Percentiles rank a stretch among this genome's conserved stretches.
Conservation (phyloP, 345 rosid species). For the Barbarea vulgaris region DNA sequence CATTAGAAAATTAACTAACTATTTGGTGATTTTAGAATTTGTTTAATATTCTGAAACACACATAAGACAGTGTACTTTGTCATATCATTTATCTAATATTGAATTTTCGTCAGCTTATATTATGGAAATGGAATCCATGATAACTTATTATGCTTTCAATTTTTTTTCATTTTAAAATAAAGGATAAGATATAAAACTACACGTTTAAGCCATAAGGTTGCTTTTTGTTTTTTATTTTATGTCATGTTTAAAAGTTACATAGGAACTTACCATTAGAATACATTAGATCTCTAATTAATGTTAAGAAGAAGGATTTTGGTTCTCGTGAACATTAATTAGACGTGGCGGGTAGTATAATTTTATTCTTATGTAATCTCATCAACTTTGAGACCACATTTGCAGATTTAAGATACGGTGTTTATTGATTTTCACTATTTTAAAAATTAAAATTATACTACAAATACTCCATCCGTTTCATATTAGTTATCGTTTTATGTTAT, state of each 20-base stretch:
- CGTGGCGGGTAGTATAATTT: neutral
- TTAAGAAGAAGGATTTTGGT: constrained; percentile 24
- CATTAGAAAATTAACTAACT: constrained; percentile 20
- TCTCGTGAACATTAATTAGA: constrained; percentile 32
- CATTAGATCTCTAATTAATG: constrained; percentile 19
- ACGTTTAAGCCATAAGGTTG: constrained; percentile 27
- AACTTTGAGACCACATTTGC: neutral
- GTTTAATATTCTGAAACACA: constrained; percentile 24
- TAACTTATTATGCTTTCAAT: neutral
- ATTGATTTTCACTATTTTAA: neutral
- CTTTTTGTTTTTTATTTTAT: neutral
- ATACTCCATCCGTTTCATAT: no score
- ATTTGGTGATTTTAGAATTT: neutral
- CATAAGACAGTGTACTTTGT: constrained; percentile 15
- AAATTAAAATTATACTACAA: no score
- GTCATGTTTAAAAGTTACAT: neutral
- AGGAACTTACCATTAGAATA: neutral
- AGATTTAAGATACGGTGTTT: neutral
- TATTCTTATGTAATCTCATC: neutral
- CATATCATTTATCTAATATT: constrained; percentile 34
- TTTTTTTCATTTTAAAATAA: neutral
- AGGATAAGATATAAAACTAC: constrained; percentile 28
- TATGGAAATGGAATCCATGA: constrained; percentile 34
- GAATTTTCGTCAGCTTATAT: constrained; percentile 34
- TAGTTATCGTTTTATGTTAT: no score